Evolutionary conservation across 1,139 yeast species (phyloP), one percentile per base, ranked within the genome.

Genomic region (Blastobotrys proliferans): DNA sequence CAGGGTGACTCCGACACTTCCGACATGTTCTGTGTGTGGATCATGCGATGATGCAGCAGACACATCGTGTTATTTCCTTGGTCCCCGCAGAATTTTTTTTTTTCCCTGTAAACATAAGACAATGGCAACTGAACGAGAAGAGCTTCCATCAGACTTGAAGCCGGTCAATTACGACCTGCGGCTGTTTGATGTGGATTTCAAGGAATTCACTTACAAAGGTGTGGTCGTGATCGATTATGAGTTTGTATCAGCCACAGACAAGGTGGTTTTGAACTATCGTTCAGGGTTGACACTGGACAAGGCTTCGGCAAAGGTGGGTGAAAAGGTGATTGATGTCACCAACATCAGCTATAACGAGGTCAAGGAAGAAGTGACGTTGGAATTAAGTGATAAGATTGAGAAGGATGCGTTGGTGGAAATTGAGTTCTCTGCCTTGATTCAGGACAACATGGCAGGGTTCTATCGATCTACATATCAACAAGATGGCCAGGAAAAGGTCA

Each of bases 381-480:
- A 52, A 35, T 57, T 67, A 32, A 36, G 35, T 34, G 13, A 25
- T 13, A 14, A 36, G 18, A 28, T 38, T 13, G 29, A 29, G 20
- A 19, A 28, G 24, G 27, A 41, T 28, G 22, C 20, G 2, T 34
- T 35, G 25, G 63, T 73, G 16, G 57, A 62, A 9, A 54, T 76
- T 24, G 55, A 60, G 11, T 77, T 70, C 48, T 45, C 50, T 8
- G 83, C 79, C 28, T 55, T 60, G 11, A 67, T 79, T 49, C 78
- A 78, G 59, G 70, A 70, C 41, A 77, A 79, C 57, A 83, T 85
- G 94, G 85, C 86, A 35, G 95, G 94, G 5, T 86, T 87, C 67
- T 87, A 87, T 68, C 73, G 85, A 54, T 83, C 95, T 4, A 67
- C 76, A 35, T 86, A 85, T 62, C 66, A 68, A 51, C 74, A 77